These are phyloP conservation scores for Chalciporus chontae DNA, from an alignment of 768 basidiomycete genomes.

Conservation along the genomic window DNA sequence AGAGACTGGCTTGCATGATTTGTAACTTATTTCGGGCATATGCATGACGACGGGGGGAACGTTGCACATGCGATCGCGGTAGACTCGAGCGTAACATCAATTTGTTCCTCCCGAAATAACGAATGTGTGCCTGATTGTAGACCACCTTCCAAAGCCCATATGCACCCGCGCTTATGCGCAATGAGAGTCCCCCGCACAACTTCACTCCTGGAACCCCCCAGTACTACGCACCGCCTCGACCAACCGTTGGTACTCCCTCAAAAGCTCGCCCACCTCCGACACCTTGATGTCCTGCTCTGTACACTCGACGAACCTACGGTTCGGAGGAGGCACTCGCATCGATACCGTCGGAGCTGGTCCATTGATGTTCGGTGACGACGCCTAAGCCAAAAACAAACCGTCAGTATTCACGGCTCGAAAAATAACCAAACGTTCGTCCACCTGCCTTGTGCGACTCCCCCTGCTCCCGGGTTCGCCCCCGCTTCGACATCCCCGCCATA, in stretches of 20 bases:
- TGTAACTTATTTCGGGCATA: too few relatives aligned
- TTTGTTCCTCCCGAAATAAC: too few relatives aligned
- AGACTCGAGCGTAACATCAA: too few relatives aligned
- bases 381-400: neutral
- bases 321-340: slow-evolving; percentile 56
- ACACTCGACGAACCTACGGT: slow-evolving; percentile 67
- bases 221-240: slow-evolving; percentile 62
- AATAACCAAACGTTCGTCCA: neutral
- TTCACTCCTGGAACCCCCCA: slow-evolving; percentile 39
- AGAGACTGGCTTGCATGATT: slow-evolving; percentile 48
- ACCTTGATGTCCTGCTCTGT: slow-evolving; percentile 73
- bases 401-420: neutral
- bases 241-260: slow-evolving; percentile 77
- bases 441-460: slow-evolving; percentile 32
- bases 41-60: too few relatives aligned
- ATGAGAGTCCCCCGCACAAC: neutral
- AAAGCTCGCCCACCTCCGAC: slow-evolving; percentile 74
- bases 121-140: too few relatives aligned
- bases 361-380: slow-evolving; percentile 31
- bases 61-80: too few relatives aligned
- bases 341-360: slow-evolving; percentile 35
- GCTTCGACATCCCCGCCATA: slow-evolving; percentile 56
- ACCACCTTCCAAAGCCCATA: too few relatives aligned
- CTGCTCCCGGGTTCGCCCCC: slow-evolving; percentile 25
- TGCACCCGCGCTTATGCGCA: too few relatives aligned